These are phyloP conservation scores for Cercis canadensis DNA, from an alignment of 306 rosid genomes.

Conservation along the genomic window DNA sequence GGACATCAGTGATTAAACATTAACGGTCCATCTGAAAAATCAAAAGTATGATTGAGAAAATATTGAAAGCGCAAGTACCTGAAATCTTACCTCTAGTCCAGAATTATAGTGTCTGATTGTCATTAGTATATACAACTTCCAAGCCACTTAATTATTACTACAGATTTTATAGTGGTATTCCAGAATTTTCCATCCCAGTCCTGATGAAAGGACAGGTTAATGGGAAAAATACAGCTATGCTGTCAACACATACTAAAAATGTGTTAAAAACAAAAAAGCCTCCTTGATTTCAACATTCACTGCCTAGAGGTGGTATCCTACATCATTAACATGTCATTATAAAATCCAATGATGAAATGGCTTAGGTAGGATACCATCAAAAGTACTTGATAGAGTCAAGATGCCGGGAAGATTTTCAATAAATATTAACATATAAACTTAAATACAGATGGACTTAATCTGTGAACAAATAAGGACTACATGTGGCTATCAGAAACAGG, in stretches of 20 bases:
- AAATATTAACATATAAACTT: too few species aligned
- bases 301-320: slow-evolving; percentile 3
- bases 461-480: slow-evolving; percentile 10
- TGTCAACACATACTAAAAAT: slow-evolving; percentile 8
- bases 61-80: slow-evolving; percentile 2
- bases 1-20: background rate
- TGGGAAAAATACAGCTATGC: slow-evolving; percentile 12
- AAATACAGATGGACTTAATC: background rate
- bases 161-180: slow-evolving; percentile 18
- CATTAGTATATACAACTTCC: background rate
- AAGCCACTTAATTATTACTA: slow-evolving; percentile 12
- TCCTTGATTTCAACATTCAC: slow-evolving; percentile 21
- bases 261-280: slow-evolving; percentile 24
- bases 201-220: slow-evolving; percentile 17
- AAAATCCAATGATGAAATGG: too few species aligned
- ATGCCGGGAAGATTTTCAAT: too few species aligned
- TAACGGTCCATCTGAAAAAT: background rate
- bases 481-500: slow-evolving; percentile 16
- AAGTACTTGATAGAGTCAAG: too few species aligned
- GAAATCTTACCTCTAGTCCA: slow-evolving; percentile 11
- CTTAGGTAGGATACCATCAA: background rate
- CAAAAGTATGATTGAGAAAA: slow-evolving; percentile 10
- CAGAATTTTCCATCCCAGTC: slow-evolving; percentile 10
- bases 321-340: too few species aligned
- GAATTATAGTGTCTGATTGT: slow-evolving; percentile 13